A percentile compares a stretch with the other conserved stretches of the same genome.
Evolutionary conservation across 2,329 filamentous ascomycete genomes (phyloP).

Genomic region (Cordyceps fumosorosea): DNA sequence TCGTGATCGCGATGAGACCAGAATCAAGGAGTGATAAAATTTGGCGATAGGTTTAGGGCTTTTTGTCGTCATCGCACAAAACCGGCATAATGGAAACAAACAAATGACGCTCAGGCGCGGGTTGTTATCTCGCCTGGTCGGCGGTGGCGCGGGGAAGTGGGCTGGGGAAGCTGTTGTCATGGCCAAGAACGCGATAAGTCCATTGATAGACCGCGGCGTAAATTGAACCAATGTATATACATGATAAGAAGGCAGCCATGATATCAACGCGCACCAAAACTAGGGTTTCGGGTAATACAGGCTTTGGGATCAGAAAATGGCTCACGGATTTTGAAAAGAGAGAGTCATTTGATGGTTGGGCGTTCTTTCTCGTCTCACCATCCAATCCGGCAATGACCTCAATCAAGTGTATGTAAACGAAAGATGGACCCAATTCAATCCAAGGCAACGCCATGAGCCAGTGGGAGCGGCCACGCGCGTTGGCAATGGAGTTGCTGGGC

Average conservation of each 20-base stretch:
- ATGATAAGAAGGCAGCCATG: neutral
- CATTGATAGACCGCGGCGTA: neutral
- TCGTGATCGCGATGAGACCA: neutral
- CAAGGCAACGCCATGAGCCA: neutral
- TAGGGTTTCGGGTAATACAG: neutral
- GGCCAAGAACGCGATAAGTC: neutral
- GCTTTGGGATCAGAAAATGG: neutral
- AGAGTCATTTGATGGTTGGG: neutral
- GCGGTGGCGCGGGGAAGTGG: conserved; percentile 7
- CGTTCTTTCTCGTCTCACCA: neutral
- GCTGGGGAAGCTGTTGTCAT: neutral
- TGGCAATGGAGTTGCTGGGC: neutral
- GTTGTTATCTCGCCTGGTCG: neutral
- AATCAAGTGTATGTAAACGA: neutral
- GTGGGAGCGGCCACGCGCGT: neutral
- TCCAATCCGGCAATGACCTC: neutral
- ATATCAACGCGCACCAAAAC: neutral
- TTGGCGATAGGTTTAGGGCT: conserved; percentile 7
- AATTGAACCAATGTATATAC: neutral
- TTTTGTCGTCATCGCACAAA: neutral
- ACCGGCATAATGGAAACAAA: neutral
- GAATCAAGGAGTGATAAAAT: neutral
- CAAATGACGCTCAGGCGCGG: neutral
- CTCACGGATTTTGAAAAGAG: neutral
- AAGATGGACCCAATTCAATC: neutral